Evolutionary conservation across 257 asterid species (phyloP).

Genomic region (Fraxinus americana): DNA sequence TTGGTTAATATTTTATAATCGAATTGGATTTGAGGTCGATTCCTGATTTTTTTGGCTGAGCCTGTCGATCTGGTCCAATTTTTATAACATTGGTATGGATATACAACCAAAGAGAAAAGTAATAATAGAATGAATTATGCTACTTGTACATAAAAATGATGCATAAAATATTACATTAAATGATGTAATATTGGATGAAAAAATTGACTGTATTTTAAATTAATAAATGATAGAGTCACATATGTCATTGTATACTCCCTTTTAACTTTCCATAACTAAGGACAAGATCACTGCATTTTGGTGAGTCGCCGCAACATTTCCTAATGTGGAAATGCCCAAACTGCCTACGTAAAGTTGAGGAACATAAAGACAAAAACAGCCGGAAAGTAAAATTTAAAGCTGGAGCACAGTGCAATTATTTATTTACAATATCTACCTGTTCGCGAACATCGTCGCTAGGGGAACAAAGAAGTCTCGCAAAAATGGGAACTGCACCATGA

Average conservation of each 20-base stretch:
- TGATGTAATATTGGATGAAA: no score
- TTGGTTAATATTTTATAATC: no score
- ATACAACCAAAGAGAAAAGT: no score
- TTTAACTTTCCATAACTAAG: slow-evolving; percentile 69
- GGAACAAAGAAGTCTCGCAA: slow-evolving; percentile 71
- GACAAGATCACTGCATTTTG: slow-evolving; percentile 90
- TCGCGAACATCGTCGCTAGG: slow-evolving; percentile 92
- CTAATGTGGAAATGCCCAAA: slow-evolving; percentile 66
- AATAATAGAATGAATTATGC: no score
- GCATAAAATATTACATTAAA: no score
- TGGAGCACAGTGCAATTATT: slow-evolving; percentile 3
- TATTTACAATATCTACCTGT: slow-evolving; percentile 53
- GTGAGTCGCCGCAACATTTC: slow-evolving; percentile 95
- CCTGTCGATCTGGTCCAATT: no score
- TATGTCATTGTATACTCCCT: neutral
- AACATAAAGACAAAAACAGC: slow-evolving; percentile 19
- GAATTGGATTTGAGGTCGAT: no score
- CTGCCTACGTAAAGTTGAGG: slow-evolving; percentile 51
- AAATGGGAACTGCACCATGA: slow-evolving; percentile 88
- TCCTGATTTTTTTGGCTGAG: no score
- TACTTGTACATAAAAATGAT: no score
- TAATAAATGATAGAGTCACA: no score
- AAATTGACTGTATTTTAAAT: no score
- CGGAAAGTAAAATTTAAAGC: slow-evolving; percentile 5
- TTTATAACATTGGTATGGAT: no score